phyloP scores from a whole-genome alignment of 495 filamentous ascomycete species.

The Cercophora newfieldiana region DNA sequence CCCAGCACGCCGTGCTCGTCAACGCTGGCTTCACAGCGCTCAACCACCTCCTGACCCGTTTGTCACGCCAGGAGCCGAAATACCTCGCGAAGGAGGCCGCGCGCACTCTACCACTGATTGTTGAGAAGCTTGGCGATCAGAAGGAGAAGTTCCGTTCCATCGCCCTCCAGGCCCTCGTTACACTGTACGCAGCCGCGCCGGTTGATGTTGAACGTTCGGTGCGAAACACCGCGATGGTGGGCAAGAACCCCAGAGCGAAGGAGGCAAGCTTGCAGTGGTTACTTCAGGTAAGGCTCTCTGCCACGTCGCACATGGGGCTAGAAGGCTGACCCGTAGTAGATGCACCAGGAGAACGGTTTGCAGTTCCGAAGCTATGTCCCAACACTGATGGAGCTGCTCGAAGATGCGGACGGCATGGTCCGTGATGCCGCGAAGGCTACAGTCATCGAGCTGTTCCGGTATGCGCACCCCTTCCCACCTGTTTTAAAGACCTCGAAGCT shows the following conservation, averaged over 20 bases:
- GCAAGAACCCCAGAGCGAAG: constrained; percentile 79
- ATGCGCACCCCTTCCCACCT: constrained; percentile 22
- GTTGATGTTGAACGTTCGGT: constrained; percentile 77
- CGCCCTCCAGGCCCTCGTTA: constrained; percentile 70
- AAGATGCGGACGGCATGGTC: constrained; percentile 85
- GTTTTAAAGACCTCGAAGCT: not conserved
- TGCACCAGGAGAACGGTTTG: constrained; percentile 73
- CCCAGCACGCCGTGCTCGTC: constrained; percentile 68
- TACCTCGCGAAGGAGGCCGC: constrained; percentile 63
- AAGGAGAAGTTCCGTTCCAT: constrained; percentile 76
- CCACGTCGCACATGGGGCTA: not conserved
- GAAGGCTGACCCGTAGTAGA: constrained; percentile 48
- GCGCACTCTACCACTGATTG: constrained; percentile 66
- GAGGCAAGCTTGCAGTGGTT: constrained; percentile 84
- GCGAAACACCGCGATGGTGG: constrained; percentile 71
- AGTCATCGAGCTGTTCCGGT: constrained; percentile 84
- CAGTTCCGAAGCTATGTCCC: constrained; percentile 82
- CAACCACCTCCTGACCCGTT: constrained; percentile 78
- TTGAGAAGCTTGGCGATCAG: constrained; percentile 85
- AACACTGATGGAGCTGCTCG: constrained; percentile 76
- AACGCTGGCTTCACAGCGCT: constrained; percentile 81
- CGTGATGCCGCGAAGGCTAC: constrained; percentile 78
- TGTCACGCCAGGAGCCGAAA: constrained; percentile 77
- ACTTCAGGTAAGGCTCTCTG: constrained; percentile 53
- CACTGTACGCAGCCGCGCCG: constrained; percentile 66